Base-by-base conservation (phyloP, 306 rosid species). In the Fragaria vesca region DNA sequence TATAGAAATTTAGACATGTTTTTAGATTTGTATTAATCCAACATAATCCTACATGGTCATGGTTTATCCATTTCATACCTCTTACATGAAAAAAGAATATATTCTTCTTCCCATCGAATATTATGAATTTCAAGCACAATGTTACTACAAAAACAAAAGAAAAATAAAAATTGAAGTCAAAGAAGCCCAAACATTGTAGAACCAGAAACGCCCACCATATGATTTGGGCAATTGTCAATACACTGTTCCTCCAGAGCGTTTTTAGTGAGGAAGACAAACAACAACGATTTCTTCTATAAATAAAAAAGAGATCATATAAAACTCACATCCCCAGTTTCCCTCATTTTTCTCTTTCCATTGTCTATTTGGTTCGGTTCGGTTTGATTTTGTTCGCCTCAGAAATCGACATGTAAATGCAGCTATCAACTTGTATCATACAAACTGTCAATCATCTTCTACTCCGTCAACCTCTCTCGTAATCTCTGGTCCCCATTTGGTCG, bases 381-480 rank as follows among this genome's bases (percentile, higher is more conserved):
- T 63, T 16, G 43, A 12, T 60, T 26, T 18, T 40, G 46, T 65
- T 34, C 26, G 51, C 3, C 70, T 36, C 24, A 66, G 71, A 81
- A 72, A 69, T 43, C 66, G 81, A 81, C 81, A 30, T 55, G 66
- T 60, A 62, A 61, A 66, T 66, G 77, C 38, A 20, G 34, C 32
- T 45, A 46, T 61, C 48, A 28, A 46, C 78, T 42, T 60, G 55
- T 18, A 6, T 26, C 66, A 6, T 6, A 46, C 45, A 43, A 60
- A 75, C 45, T 79, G 60, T 67, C 89, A 71, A 32, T 69, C 83
- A 72, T 68, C 85, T 52, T 80, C 89, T 76, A 78, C 85, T 86
- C 82, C 83, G 83, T 70, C 91, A 54, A 51, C 81, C 18, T 75
- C 48, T 84, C 82, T 88, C 77, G 82, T 74, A 74, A 66, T 83